phyloP scores from a whole-genome alignment of 371 early-diverging fungal genomes.

The Mucor circinelloides region DNA sequence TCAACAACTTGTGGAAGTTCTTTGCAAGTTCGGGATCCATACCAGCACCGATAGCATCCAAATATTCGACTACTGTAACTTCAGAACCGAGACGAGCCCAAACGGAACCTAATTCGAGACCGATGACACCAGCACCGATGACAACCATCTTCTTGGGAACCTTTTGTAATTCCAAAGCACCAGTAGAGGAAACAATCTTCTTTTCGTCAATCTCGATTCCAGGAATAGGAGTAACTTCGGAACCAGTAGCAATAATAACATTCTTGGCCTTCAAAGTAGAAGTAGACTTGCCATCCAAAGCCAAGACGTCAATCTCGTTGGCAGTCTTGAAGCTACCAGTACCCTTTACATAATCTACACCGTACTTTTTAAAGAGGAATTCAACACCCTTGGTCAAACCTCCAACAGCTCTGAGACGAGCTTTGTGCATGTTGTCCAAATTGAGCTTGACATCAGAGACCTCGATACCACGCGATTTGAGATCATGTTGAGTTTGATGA shows the following conservation, averaged over 20 bases:
- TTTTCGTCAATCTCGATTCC: conserved; percentile 95
- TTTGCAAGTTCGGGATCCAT: conserved; percentile 96
- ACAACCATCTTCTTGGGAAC: conserved; percentile 98
- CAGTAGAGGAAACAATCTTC: conserved; percentile 96
- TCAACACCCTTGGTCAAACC: conserved; percentile 94
- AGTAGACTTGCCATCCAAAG: conserved; percentile 71
- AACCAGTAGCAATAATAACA: conserved; percentile 97
- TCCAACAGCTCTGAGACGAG: conserved; percentile 88
- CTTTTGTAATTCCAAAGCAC: conserved; percentile 90
- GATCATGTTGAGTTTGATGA: conserved; percentile 91
- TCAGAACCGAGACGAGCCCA: conserved; percentile 96
- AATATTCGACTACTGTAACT: conserved; percentile 96
- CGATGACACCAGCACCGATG: conserved; percentile 99
- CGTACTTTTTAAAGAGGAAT: conserved; percentile 96
- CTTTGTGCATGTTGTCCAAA: conserved; percentile 88
- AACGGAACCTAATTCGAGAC: conserved; percentile 97
- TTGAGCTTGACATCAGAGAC: conserved; percentile 85
- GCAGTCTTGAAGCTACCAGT: conserved; percentile 80
- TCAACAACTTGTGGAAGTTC: conserved; percentile 86
- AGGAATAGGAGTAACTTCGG: conserved; percentile 92
- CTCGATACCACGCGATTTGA: conserved; percentile 93
- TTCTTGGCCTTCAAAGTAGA: conserved; percentile 87
- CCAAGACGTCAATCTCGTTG: conserved; percentile 82
- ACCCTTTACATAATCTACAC: conserved; percentile 93
- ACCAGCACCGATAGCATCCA: conserved; percentile 94